Percentiles rank a stretch among this genome's conserved stretches.
These are phyloP conservation scores for Actinidia chinensis DNA, from an alignment of 179 eudicot species.

Conservation along the genomic window DNA sequence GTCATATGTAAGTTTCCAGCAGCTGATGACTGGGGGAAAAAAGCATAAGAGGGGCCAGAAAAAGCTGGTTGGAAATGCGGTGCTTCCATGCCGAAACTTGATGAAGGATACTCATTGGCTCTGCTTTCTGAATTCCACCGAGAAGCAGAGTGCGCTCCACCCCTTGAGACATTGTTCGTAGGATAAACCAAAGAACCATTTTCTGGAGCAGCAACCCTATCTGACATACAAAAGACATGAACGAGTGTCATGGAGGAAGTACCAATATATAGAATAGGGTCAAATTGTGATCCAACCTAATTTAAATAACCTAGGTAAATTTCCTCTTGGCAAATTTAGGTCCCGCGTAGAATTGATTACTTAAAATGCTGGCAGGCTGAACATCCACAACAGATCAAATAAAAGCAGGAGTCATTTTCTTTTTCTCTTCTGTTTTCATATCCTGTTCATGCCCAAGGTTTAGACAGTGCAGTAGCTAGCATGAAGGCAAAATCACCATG, in stretches of 20 bases:
- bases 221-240: constrained; percentile 17
- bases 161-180: constrained; percentile 10
- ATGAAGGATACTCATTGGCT: constrained; percentile 16
- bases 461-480: background rate
- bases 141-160: constrained; percentile 20
- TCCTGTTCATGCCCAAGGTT: background rate
- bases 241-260: background rate
- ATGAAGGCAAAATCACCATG: background rate
- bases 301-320: background rate
- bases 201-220: constrained; percentile 27
- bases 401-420: background rate
- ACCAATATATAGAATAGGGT: background rate
- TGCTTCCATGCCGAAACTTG: constrained; percentile 29
- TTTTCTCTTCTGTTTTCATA: background rate
- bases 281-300: background rate
- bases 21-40: constrained; percentile 21
- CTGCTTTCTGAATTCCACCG: constrained; percentile 28
- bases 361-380: background rate
- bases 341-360: background rate
- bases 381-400: background rate
- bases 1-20: constrained; percentile 20
- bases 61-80: constrained; percentile 23
- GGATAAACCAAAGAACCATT: constrained; percentile 25
- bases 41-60: constrained; percentile 20
- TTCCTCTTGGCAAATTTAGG: no score